These are phyloP conservation scores for Jimgerdemannia lactiflua DNA, from an alignment of 192 early-diverging fungal genomes.

Conservation along the genomic window DNA sequence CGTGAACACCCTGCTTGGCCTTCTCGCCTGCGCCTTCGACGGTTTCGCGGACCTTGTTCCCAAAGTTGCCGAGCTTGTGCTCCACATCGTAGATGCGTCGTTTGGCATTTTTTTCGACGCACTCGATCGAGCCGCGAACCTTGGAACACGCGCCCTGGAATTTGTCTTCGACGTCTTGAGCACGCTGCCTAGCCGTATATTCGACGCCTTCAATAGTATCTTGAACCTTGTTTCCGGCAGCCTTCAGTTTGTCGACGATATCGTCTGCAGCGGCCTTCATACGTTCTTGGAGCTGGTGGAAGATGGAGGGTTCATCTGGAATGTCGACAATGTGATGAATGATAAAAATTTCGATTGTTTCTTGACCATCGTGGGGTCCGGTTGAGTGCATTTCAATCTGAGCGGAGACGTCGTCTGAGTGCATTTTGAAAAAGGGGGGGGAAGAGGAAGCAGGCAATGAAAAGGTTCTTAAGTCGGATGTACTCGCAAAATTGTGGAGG, in stretches of 20 bases:
- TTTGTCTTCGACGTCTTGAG: not conserved
- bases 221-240: not conserved
- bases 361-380: not conserved
- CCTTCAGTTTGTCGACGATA: not conserved
- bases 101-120: too few species aligned
- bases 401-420: not conserved
- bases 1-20: conserved; percentile 2
- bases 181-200: not conserved
- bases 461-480: not conserved
- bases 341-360: conserved; percentile 2
- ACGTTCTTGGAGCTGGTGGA: not conserved
- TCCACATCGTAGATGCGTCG: too few species aligned
- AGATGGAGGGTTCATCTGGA: not conserved
- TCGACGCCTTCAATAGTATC: not conserved
- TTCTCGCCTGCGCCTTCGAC: conserved; percentile 1
- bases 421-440: not conserved
- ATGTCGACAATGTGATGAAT: conserved; percentile 3
- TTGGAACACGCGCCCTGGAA: not conserved
- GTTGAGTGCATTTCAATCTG: not conserved
- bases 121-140: too few species aligned
- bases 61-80: too few species aligned
- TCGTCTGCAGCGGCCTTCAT: not conserved
- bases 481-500: not conserved
- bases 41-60: not conserved
- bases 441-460: not conserved